phyloP scores from a whole-genome alignment of 2,329 filamentous ascomycete species.

The Aspergillus sp. region DNA sequence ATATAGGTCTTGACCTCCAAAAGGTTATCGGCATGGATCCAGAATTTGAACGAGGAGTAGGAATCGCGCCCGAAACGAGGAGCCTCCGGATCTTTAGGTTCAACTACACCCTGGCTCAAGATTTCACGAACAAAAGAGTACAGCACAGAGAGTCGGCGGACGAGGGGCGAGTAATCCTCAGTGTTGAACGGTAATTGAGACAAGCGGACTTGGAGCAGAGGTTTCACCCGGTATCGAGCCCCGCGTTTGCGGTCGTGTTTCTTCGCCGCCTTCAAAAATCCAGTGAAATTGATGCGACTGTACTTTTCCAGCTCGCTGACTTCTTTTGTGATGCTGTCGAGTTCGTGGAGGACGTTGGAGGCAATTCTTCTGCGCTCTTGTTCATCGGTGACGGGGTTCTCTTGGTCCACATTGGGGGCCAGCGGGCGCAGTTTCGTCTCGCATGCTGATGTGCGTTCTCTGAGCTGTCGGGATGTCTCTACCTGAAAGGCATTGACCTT shows the following conservation, averaged over 20 bases:
- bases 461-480: conserved; percentile 74
- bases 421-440: conserved; percentile 63
- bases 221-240: conserved; percentile 79
- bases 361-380: conserved; percentile 52
- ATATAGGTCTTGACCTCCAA: conserved; percentile 97
- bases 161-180: conserved; percentile 84
- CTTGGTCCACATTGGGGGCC: conserved; percentile 37
- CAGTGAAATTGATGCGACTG: conserved; percentile 94
- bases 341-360: conserved; percentile 70
- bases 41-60: conserved; percentile 90
- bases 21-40: conserved; percentile 93
- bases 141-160: conserved; percentile 88
- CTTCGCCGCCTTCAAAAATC: conserved; percentile 96
- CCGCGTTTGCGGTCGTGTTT: conserved; percentile 96
- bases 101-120: conserved; percentile 47
- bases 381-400: conserved; percentile 30
- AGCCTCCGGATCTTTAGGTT: conserved; percentile 52
- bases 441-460: conserved; percentile 72
- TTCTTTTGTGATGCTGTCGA: conserved; percentile 85
- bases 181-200: conserved; percentile 91
- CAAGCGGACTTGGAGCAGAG: conserved; percentile 85
- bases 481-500: conserved; percentile 91
- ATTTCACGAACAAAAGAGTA: conserved; percentile 91
- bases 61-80: conserved; percentile 57
- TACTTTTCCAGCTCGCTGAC: conserved; percentile 93